These are phyloP conservation scores for Alloascoidea hylecoeti DNA, from an alignment of 805 yeast species.

Conservation along the genomic window DNA sequence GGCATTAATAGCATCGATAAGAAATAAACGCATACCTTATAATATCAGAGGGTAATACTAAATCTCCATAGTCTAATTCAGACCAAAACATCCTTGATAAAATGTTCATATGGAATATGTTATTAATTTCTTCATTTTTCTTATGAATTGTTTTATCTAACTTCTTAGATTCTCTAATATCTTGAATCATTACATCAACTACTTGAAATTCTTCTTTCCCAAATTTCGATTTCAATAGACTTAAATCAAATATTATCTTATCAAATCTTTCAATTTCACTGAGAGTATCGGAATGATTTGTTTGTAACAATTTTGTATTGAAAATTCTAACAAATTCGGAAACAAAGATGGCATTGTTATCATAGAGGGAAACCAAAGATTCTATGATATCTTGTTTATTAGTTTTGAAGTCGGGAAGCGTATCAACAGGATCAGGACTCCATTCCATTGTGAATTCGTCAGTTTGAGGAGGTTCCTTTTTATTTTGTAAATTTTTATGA, in stretches of 20 bases:
- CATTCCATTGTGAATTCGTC: conserved; percentile 26
- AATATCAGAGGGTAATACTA: conserved; percentile 34
- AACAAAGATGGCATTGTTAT: conserved; percentile 50
- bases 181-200: conserved; percentile 76
- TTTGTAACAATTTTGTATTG: conserved; percentile 36
- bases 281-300: conserved; percentile 9
- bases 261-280: conserved; percentile 10
- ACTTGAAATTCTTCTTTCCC: conserved; percentile 53
- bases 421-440: conserved; percentile 83
- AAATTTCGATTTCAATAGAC: conserved; percentile 44
- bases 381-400: conserved; percentile 56
- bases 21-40: conserved; percentile 15
- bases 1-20: no score
- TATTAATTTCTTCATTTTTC: conserved; percentile 9
- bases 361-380: conserved; percentile 58
- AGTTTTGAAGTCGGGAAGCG: conserved; percentile 68
- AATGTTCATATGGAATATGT: conserved; percentile 37
- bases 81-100: conserved; percentile 83
- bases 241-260: conserved; percentile 27
- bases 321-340: conserved; percentile 49
- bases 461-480: neutral
- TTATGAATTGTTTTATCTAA: conserved; percentile 25
- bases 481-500: no score
- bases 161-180: conserved; percentile 41
- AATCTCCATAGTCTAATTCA: conserved; percentile 24